Base-by-base conservation (phyloP, 2,329 filamentous ascomycete species). In the Aspergillus sp. region DNA sequence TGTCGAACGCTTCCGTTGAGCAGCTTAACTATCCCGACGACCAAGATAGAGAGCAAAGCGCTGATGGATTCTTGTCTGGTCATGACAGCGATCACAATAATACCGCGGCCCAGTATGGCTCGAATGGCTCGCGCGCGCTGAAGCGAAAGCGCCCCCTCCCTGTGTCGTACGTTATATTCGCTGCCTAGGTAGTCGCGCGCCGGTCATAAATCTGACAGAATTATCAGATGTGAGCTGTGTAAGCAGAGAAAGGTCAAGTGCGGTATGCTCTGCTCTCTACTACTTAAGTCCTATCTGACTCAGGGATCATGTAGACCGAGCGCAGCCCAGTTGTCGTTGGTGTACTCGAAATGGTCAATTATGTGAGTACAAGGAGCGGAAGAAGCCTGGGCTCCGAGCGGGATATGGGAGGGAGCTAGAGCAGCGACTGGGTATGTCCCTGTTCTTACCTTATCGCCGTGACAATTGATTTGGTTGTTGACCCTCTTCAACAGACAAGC, bases 351-450 rank as follows among this genome's bases (percentile, higher is more conserved):
- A 86, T 63, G 76, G 77, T 48, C 79, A 83, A 52, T 56, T 73
- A 38, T 86, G 83, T 61, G 79, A 84, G 61, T 86, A 86, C 61
- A 80, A 79, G 50, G 82, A 85, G 57, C 74, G 83, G 38, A 85
- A 85, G 68, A 86, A 85, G 62, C 82, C 83, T 5, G 83, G 83
- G 2, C 72, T 78, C 34, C 71, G 78, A 29, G 77, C 81, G 55
- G 81, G 80, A 2, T 88, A 88, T 62, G 84, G 84, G 10, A 78
- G 83, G 46, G 84, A 88, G 64, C 69, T 88, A 29, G 84, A 88
- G 63, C 81, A 86, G 57, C 78, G 85, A 34, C 75, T 88, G 36
- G 67, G 68, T 71, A 60, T 41, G 60, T 47, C 12, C 28, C 8
- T 42, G 6, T 12, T 7, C 30, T 3, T 34, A 42, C 3, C 36